phyloP scores from a whole-genome alignment of 306 rosid species.

The Cucurbita ficifolia region DNA sequence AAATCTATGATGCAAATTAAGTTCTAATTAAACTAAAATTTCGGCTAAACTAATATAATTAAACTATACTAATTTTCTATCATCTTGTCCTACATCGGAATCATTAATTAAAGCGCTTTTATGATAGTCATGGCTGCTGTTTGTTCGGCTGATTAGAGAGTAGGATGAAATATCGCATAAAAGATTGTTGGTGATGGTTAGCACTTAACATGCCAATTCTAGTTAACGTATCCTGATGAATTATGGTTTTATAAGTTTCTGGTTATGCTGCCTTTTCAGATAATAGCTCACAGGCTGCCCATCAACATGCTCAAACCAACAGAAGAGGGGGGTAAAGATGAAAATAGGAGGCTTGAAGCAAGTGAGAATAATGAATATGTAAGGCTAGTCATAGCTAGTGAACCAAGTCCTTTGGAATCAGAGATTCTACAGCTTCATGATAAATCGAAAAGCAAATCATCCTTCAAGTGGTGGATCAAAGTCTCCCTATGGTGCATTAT shows the following conservation, averaged over 20 bases:
- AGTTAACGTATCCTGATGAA: neutral
- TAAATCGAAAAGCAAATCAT: constrained; percentile 26
- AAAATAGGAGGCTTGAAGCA: constrained; percentile 28
- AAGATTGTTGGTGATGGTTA: neutral
- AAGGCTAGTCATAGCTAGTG: constrained; percentile 69
- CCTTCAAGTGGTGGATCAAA: constrained; percentile 66
- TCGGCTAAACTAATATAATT: too few species aligned
- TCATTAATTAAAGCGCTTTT: neutral
- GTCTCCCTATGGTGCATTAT: constrained; percentile 35
- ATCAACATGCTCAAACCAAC: constrained; percentile 44
- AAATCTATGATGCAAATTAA: too few species aligned
- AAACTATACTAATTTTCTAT: too few species aligned
- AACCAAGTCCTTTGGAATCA: constrained; percentile 32
- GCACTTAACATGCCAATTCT: neutral
- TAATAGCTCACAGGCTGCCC: neutral
- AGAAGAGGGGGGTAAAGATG: constrained; percentile 33
- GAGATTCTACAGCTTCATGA: constrained; percentile 41
- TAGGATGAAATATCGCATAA: neutral
- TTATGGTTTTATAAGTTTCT: neutral
- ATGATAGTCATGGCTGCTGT: neutral
- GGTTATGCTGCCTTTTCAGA: neutral
- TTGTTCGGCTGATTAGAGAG: neutral
- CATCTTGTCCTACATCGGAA: neutral
- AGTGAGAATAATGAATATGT: constrained; percentile 63
- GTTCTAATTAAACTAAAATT: too few species aligned